Base-by-base conservation (phyloP, 768 basidiomycete species). In the Atractiella rhizophila region DNA sequence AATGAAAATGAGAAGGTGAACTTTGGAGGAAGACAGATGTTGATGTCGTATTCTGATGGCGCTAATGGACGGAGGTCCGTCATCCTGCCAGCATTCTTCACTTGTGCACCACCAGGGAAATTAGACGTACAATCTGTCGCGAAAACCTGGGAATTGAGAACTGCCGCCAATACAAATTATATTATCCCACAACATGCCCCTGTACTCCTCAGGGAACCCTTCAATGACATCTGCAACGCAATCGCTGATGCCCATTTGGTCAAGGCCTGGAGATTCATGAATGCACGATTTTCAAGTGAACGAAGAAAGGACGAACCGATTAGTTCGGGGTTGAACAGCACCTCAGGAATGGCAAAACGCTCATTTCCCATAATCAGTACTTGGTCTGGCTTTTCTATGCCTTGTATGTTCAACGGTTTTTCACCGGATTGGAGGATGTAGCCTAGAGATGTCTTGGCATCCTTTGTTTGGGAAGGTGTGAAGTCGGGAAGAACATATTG, bases 111-210 rank as follows among this genome's bases (percentile, higher is more conserved):
- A 35, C 28, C 58, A 24, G 29, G 28, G 12, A 23, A 28, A 21
- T 9, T 4, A 12, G 20, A 53, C 77, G 57, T 58, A 88, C 85
- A 94, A 59, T 61, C 86, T 62, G 38, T 66, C 59, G 18, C 67
- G 66, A 51, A 94, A 75, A 5, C 75, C 77, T 31, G 70, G 64
- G 49, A 85, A 71, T 50, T 68, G 69, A 13, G 71, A 70, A 57
- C 69, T 76, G 12, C 86, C 86, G 36, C 86, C 86, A 52, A 83
- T 70, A 48, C 88, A 60, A 11, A 77, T 78, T 46, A 96, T 83
- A 57, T 94, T 81, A 26, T 72, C 71, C 83, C 83, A 96, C 59
- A 83, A 91, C 75, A 96, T 71, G 26, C 81, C 85, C 49, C 74
- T 79, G 20, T 86, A 51, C 51, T 86, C 81, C 37, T 66, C 62